These are phyloP conservation scores for Tetracladium marchalianum DNA, from an alignment of 495 filamentous ascomycete genomes.

Conservation along the genomic window DNA sequence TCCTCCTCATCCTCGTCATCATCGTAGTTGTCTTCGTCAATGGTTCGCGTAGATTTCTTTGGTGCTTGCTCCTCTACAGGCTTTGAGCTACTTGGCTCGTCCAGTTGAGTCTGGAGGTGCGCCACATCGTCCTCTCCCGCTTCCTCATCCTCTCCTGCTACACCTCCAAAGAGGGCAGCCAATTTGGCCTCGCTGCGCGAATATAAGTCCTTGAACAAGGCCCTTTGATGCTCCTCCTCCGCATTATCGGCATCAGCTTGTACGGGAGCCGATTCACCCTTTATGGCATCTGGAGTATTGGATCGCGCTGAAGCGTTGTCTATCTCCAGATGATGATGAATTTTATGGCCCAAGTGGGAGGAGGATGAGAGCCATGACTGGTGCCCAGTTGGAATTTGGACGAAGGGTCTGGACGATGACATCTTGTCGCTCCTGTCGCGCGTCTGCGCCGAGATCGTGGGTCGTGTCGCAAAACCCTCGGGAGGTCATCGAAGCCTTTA, in stretches of 20 bases:
- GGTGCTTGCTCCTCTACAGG: constrained; percentile 26
- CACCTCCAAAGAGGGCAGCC: constrained; percentile 44
- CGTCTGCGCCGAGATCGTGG: constrained; percentile 8
- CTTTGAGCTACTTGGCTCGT: constrained; percentile 18
- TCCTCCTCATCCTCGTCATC: constrained; percentile 62
- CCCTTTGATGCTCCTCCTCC: constrained; percentile 57
- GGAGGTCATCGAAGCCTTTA: constrained; percentile 8
- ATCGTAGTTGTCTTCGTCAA: constrained; percentile 80
- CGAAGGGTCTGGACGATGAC: constrained; percentile 35
- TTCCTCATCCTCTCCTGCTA: constrained; percentile 22
- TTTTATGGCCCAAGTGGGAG: constrained; percentile 13
- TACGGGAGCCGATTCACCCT: constrained; percentile 19
- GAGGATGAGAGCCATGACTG: constrained; percentile 33
- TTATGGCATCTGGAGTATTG: constrained; percentile 20
- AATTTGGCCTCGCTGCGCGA: constrained; percentile 50
- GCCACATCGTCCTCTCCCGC: constrained; percentile 15
- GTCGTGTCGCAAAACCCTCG: constrained; percentile 11
- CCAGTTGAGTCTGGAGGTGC: constrained; percentile 16
- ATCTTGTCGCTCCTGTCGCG: constrained; percentile 14
- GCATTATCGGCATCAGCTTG: constrained; percentile 21
- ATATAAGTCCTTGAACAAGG: constrained; percentile 51
- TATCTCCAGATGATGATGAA: constrained; percentile 10
- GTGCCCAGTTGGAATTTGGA: constrained; percentile 21
- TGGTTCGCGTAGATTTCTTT: constrained; percentile 56
- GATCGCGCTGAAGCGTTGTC: constrained; percentile 13